Percentiles rank a stretch among this genome's conserved stretches.
phyloP scores from a whole-genome alignment of 164 flowering plant genomes.

The Dillenia turbinata region DNA sequence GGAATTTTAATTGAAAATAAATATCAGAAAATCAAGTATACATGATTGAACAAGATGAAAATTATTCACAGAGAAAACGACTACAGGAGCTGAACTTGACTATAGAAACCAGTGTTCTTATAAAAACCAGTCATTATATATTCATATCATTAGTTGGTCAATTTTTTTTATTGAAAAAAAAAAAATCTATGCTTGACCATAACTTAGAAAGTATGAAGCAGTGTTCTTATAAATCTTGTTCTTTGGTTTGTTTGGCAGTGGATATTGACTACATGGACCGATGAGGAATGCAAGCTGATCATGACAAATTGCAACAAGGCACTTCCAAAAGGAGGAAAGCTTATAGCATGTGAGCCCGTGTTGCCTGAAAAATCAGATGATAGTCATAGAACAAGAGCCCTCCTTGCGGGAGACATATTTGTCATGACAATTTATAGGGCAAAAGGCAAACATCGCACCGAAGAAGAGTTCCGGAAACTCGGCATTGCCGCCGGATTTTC shows the following conservation, averaged over 20 bases:
- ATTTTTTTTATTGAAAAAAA: background rate
- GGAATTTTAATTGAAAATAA: too few species aligned
- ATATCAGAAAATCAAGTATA: too few species aligned
- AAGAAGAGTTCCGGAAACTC: conserved; percentile 51
- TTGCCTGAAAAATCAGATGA: conserved; percentile 47
- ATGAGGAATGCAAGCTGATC: conserved; percentile 61
- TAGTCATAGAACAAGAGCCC: conserved; percentile 63
- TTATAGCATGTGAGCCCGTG: conserved; percentile 79
- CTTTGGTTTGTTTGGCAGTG: conserved; percentile 32
- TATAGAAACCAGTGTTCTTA: too few species aligned
- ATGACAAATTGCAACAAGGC: conserved; percentile 62
- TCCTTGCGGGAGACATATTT: conserved; percentile 65
- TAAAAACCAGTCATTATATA: too few species aligned
- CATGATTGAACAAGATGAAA: too few species aligned
- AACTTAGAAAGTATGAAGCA: too few species aligned
- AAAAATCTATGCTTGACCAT: too few species aligned
- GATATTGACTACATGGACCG: conserved; percentile 72
- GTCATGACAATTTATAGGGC: conserved; percentile 70
- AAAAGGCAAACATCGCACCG: conserved; percentile 63
- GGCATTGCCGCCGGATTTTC: conserved; percentile 53
- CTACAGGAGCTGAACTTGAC: too few species aligned
- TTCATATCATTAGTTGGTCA: too few species aligned
- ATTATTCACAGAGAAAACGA: too few species aligned
- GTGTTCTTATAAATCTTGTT: too few species aligned
- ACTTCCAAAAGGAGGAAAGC: conserved; percentile 59